Evolutionary conservation across 805 yeast genomes (phyloP).

Genomic region (Saccharomycopsis sp.): DNA sequence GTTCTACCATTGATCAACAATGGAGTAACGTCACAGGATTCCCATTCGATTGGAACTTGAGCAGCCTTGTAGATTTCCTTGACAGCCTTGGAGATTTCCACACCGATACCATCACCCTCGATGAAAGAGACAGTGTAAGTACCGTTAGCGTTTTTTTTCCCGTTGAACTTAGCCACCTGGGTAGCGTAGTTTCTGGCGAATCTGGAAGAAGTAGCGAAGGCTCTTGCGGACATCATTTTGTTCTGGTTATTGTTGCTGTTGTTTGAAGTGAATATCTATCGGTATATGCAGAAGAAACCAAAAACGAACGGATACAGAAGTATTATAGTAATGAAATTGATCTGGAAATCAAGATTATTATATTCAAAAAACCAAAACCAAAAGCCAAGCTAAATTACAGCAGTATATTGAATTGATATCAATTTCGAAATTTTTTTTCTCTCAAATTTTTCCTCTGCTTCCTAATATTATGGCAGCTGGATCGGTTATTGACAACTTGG

Average conservation of each 20-base stretch:
- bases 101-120: slow-evolving; percentile 98
- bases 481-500: background rate
- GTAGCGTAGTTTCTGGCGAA: slow-evolving; percentile 30
- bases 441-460: background rate
- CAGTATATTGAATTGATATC: background rate
- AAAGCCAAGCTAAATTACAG: too few species aligned
- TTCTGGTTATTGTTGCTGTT: background rate
- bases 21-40: slow-evolving; percentile 93
- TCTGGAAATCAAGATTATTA: background rate
- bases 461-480: background rate
- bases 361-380: too few species aligned
- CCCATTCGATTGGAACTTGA: slow-evolving; percentile 94
- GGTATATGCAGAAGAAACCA: background rate
- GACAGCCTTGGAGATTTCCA: slow-evolving; percentile 91
- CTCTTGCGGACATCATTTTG: slow-evolving; percentile 3
- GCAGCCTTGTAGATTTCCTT: slow-evolving; percentile 92
- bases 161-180: slow-evolving; percentile 60
- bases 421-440: background rate
- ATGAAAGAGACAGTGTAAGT: slow-evolving; percentile 90
- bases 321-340: background rate
- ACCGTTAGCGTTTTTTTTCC: slow-evolving; percentile 64
- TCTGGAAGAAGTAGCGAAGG: slow-evolving; percentile 1
- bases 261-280: background rate
- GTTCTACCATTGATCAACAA: slow-evolving; percentile 86
- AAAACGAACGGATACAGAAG: too few species aligned